Base-by-base conservation (phyloP, 352 stramenopile species). In the Phytophthora sojae region DNA sequence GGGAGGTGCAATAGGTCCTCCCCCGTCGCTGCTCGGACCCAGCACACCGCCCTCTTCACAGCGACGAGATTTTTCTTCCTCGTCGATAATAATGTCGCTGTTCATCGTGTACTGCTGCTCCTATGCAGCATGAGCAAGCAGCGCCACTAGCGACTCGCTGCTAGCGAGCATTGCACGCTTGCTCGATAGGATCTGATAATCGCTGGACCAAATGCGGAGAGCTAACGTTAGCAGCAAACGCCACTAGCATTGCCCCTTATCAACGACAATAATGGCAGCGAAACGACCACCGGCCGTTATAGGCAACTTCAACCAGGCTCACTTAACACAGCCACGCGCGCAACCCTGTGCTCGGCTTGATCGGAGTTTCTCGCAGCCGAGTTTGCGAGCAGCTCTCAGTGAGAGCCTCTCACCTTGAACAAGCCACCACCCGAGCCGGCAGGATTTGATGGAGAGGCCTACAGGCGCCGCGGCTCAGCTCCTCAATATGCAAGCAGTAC, bases 81-180 rank as follows among this genome's bases (percentile, higher is more conserved):
- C 35, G 32, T 67, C 50, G 32, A 21, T 21, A 21, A 26, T 44
- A 26, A 23, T 17, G 17, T 42, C 32, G 42, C 44, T 12, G 14
- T 51, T 4, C 14, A 54, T 54, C 5, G 47, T 19, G 6, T n/a
- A 11, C 21, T 21, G 21, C 47, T 15, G 17, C 47, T 21, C 19
- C 61, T 61, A 67, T 67, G 61, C 23, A 67, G 51, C 61, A 67
- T 61, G 26, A 67, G 51, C 61, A 61, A 61, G 51, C 61, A 47
- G 60, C 21, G 32, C 19, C 15, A 9, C 7, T 37, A n/a, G 15
- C 32, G 21, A 21, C 21, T 21, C 21, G 21, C 21, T 21, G 21
- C 21, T 21, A 39, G 12, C 32, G 4, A 39, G 32, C 32, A 39
- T 21, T 14, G 32, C 12, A 8, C 3, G 12, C 26, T 7, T 4